Base-by-base conservation (phyloP, 441 rosid species). In the Arabidopsis hybrid region DNA sequence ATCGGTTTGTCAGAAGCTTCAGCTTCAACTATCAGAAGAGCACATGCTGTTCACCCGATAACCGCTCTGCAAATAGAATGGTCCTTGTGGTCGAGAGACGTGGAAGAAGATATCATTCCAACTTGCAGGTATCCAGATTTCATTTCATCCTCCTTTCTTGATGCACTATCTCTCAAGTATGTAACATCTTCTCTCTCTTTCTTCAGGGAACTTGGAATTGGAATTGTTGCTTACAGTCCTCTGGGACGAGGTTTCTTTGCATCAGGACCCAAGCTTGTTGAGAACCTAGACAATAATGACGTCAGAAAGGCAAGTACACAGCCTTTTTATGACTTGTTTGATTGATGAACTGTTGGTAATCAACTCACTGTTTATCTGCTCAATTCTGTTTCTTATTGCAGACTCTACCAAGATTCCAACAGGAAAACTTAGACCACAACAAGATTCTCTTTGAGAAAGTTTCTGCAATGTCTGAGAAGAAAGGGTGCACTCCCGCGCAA, bases 31-130 rank as follows among this genome's bases (percentile, higher is more conserved):
- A 88, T 91, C 65, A 83, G 95, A 69, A 67, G 97, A 62, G 93
- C 95, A 2, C 95, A 88, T 58, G 88, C 91, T 31, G 86, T 91
- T 79, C 91, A 91, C 49, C 97, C 94, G 0, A 76, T 87, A 32
- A 89, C 90, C 1, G 94, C 90, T 0, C 83, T 89, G 46, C 89
- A 90, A 53, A 34, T 88, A 26, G 96, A 88, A 43, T 90, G 91
- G 96, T 87, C 96, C 0, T 65, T 90, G 71, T 90, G 96, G 96
- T 32, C 89, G 1, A 82, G 90, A 79, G 96, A 88, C 61, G 89
- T 83, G 12, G 91, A 88, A 80, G 81, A 82, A 64, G 88, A 86
- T 1, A 83, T 90, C 34, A 45, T 88, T 66, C 92, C 89, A 0
- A 85, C 89, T 8, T 76, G 75, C 75, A 76, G 79, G 79, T 61